Base-by-base conservation (phyloP, 306 rosid genomes). In the Lathyrus tuberosus region DNA sequence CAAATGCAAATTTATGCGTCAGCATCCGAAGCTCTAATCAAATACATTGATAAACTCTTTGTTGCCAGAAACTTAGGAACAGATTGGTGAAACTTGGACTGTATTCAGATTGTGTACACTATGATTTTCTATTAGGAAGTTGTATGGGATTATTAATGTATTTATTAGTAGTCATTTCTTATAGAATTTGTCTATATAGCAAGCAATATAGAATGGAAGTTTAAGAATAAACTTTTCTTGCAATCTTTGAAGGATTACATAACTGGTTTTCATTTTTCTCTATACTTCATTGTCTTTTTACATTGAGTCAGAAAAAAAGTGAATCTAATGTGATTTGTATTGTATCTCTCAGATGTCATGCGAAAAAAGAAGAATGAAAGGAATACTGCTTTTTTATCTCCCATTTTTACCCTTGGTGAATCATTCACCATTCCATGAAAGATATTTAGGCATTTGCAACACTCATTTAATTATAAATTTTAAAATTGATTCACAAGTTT, bases 21-120 rank as follows among this genome's bases (percentile, higher is more conserved):
- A 16, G 77, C 98, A 46, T 85, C 92, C 5, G 79, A 82, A 49
- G 78, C 91, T 33, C 69, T 93, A 53, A 87, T 85, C 80, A 74
- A 65, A 48, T 88, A 93, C 81, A 54, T 93, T 8, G 98, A 93
- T 73, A 76, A 85, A 73, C 97, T 90, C 77, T 88, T 81, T 82
- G 75, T 71, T 67, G 79, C 98, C 54, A 86, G 89, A 80, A 84
- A 84, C 47, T 75, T 93, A 90, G 98, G 97, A 51, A 49, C 80
- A 66, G 97, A 90, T 82, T 93, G 98, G 98, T 93, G 82, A 82
- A 74, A 10, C 57, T 47, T 76, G 57, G 59, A 47, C 68, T 67
- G 72, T 79, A 66, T 73, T 70, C 30, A 13, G 28, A 66, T 67
- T 61, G 78, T 53, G 78, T 47, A 61, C 60, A 46, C 24, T 75